Base-by-base conservation (phyloP, 139 green algal genomes). In the Coccomyxa sp. region DNA sequence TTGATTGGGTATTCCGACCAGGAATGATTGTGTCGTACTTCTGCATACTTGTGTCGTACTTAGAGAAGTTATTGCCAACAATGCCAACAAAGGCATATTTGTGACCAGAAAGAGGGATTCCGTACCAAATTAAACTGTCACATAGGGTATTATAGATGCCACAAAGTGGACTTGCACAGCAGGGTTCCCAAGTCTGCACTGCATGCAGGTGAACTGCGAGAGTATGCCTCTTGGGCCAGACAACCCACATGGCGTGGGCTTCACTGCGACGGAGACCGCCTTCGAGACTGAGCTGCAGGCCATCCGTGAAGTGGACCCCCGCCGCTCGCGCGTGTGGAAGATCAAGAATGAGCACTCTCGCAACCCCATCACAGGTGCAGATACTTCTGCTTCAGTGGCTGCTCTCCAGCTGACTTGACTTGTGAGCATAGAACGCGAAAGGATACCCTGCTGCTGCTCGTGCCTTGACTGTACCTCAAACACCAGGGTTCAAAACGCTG, bases 161-260 rank as follows among this genome's bases (percentile, higher is more conserved):
- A 51, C 38, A 51, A 3, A 7, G 38, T 51, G 38, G 38, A 51
- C 38, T 51, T 51, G 38, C 38, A 51, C 38, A 51, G 38, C 38
- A 71, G 18, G 18, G 7, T 9, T 71, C 4, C 63, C 10, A 11
- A 71, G 63, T 21, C 63, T 71, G 18, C 63, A 15, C 10, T 71
- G 63, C 74, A 23, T 79, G 68, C 81, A 95, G 84, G 79, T 91
- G 18, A 91, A 98, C 38, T 88, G 89, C 17, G 82, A 89, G 75
- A 63, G 84, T 10, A 85, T 96, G 77, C 89, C 92, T 7, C 32
- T 88, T 58, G 94, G 92, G 3, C 91, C 92, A 0, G 60, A 87
- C 30, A 98, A 98, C 86, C 93, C 93, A 0, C 83, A 92, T 81
- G 86, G 82, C 84, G 93, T 96, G 78, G 95, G 88, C 32, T 98